These are phyloP conservation scores for Blastocystis sp. DNA, from an alignment of 352 stramenopile species.

Conservation along the genomic window DNA sequence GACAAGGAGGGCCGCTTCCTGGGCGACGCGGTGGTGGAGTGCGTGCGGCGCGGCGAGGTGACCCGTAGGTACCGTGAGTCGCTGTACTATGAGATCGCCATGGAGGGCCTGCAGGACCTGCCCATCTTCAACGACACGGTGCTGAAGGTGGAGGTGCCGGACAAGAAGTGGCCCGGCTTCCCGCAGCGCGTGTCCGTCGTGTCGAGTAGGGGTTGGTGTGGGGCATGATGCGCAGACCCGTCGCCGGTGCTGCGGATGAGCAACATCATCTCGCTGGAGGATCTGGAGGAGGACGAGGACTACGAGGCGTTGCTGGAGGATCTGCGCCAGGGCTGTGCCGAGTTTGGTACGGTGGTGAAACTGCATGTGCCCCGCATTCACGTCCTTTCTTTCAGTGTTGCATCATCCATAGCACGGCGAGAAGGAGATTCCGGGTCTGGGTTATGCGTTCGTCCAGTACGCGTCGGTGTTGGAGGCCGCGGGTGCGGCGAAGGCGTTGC, in stretches of 20 bases:
- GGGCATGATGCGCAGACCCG: constrained; percentile 25
- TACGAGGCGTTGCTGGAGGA: constrained; percentile 62
- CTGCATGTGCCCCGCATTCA: constrained; percentile 33
- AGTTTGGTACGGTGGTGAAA: constrained; percentile 40
- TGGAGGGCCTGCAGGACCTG: constrained; percentile 63
- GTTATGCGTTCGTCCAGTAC: constrained; percentile 67
- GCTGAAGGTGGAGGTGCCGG: constrained; percentile 36
- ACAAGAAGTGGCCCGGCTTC: constrained; percentile 63
- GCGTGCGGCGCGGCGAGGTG: not conserved
- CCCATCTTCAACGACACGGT: constrained; percentile 47
- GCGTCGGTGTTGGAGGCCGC: constrained; percentile 53
- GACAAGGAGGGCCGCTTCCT: constrained; percentile 45
- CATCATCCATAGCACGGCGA: not conserved
- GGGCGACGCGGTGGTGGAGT: constrained; percentile 66
- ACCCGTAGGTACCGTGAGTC: constrained; percentile 19
- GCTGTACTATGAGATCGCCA: constrained; percentile 61
- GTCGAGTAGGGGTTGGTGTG: constrained; percentile 35
- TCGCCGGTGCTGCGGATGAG: constrained; percentile 60
- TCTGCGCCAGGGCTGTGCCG: constrained; percentile 27
- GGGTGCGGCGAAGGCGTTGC: constrained; percentile 25
- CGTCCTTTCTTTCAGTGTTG: not conserved
- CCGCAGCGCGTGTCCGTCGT: constrained; percentile 51
- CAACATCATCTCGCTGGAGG: constrained; percentile 67
- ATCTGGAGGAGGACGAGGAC: constrained; percentile 68
- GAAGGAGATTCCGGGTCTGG: constrained; percentile 18